These are phyloP conservation scores for Datisca glomerata DNA, from an alignment of 306 rosid species.

Conservation along the genomic window DNA sequence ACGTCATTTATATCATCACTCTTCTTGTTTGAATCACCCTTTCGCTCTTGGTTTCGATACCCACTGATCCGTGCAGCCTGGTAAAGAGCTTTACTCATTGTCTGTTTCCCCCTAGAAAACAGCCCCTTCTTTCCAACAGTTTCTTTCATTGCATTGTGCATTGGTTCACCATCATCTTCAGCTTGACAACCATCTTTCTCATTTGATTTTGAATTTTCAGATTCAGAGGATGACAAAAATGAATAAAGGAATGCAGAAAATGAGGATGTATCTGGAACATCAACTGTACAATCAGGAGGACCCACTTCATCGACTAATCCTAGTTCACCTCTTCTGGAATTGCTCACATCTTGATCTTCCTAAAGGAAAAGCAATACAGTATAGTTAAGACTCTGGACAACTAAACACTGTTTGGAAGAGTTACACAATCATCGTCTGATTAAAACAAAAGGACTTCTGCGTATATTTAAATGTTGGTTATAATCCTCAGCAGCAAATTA, in stretches of 20 bases:
- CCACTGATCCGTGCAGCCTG: slow-evolving; percentile 54
- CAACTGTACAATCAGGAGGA: too few relatives aligned
- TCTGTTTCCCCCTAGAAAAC: slow-evolving; percentile 61
- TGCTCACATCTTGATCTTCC: slow-evolving; percentile 25
- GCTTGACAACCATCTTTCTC: slow-evolving; percentile 26
- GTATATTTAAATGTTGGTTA: too few relatives aligned
- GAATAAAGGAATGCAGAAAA: slow-evolving; percentile 79
- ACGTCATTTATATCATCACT: slow-evolving; percentile 18
- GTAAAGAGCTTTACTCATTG: slow-evolving; percentile 44
- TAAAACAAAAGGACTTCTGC: too few relatives aligned
- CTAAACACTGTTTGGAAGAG: too few relatives aligned
- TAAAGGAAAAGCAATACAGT: too few relatives aligned
- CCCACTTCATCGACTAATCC: slow-evolving; percentile 25
- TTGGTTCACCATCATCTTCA: slow-evolving; percentile 10
- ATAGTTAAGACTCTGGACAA: too few relatives aligned
- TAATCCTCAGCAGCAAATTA: too few relatives aligned
- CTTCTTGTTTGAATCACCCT: slow-evolving; percentile 27
- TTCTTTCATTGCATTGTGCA: too few relatives aligned
- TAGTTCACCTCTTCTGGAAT: slow-evolving; percentile 26
- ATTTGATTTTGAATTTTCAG: slow-evolving; percentile 25
- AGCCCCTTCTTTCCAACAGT: slow-evolving; percentile 55
- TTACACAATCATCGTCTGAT: too few relatives aligned
- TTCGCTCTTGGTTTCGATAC: slow-evolving; percentile 31
- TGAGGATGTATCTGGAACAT: slow-evolving; percentile 95
- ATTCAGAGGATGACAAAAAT: slow-evolving; percentile 42